Conservation (phyloP, 768 basidiomycete species). For the Amanita rimosa region DNA sequence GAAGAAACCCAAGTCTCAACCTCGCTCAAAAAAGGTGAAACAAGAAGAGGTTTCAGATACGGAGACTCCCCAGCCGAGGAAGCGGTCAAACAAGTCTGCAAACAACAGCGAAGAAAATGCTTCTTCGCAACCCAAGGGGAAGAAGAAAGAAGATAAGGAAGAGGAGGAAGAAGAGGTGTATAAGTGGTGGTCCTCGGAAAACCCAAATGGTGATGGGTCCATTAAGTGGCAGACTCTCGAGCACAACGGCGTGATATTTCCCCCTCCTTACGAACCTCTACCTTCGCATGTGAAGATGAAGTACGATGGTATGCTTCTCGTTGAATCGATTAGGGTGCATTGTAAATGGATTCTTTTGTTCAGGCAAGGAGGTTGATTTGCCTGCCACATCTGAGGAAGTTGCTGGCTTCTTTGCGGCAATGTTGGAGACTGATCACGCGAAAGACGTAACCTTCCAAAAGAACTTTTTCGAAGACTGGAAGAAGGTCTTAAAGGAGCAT, state of each 20-base stretch:
- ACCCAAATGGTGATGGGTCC: slow-evolving; percentile 61
- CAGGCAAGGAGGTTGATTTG: slow-evolving; percentile 72
- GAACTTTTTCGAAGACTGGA: slow-evolving; percentile 95
- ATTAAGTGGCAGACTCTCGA: slow-evolving; percentile 93
- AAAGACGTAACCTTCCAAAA: slow-evolving; percentile 80
- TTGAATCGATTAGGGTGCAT: background rate
- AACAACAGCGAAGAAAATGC: slow-evolving; percentile 30
- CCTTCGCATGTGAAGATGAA: slow-evolving; percentile 84
- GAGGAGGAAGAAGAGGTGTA: slow-evolving; percentile 67
- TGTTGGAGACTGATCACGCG: slow-evolving; percentile 89
- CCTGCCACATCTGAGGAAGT: slow-evolving; percentile 90
- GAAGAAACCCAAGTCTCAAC: slow-evolving; percentile 35
- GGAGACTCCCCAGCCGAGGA: slow-evolving; percentile 33
- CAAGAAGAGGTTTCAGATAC: slow-evolving; percentile 36
- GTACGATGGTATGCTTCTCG: slow-evolving; percentile 62
- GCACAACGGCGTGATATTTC: slow-evolving; percentile 92
- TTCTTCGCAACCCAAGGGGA: slow-evolving; percentile 29
- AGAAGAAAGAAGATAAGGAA: slow-evolving; percentile 41
- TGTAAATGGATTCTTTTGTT: slow-evolving; percentile 7
- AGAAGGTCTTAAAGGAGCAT: slow-evolving; percentile 59
- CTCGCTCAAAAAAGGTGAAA: slow-evolving; percentile 41
- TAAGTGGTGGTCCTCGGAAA: slow-evolving; percentile 76
- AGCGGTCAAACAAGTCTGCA: slow-evolving; percentile 24
- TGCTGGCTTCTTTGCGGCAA: slow-evolving; percentile 88
- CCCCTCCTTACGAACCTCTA: slow-evolving; percentile 84